Conservation (phyloP, 2,329 filamentous ascomycete species). For the Cladosporium sp. region DNA sequence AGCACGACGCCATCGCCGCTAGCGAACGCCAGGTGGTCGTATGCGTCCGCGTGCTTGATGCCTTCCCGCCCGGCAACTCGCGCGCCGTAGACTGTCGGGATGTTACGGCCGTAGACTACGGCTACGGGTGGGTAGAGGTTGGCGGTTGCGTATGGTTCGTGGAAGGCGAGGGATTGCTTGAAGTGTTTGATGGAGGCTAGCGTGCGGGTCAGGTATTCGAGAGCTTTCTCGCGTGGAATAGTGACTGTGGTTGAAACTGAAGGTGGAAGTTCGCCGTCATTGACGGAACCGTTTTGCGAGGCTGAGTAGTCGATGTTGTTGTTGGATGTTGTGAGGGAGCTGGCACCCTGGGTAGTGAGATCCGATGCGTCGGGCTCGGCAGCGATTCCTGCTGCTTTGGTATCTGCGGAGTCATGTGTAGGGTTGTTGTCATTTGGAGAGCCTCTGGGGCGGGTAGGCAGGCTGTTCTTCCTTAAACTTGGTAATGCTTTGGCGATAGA, state of each 20-base stretch:
- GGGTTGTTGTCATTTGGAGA: constrained; percentile 20
- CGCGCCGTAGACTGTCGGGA: constrained; percentile 81
- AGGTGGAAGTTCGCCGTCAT: constrained; percentile 23
- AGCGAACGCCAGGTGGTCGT: constrained; percentile 84
- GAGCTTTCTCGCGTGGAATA: constrained; percentile 56
- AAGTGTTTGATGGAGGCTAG: constrained; percentile 72
- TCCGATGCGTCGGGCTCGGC: constrained; percentile 33
- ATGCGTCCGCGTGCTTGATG: constrained; percentile 75
- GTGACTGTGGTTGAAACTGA: constrained; percentile 48
- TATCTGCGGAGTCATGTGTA: constrained; percentile 15
- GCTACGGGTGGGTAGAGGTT: constrained; percentile 82
- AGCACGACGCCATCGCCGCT: constrained; percentile 88
- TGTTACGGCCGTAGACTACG: constrained; percentile 82
- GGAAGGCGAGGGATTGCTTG: constrained; percentile 71
- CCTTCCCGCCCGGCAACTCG: constrained; percentile 71
- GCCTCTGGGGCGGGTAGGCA: constrained; percentile 23
- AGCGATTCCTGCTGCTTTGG: constrained; percentile 30
- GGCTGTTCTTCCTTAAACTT: constrained; percentile 34
- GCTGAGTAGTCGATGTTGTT: constrained; percentile 45
- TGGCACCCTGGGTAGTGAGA: constrained; percentile 36
- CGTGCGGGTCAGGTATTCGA: constrained; percentile 73
- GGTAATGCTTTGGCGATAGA: constrained; percentile 51
- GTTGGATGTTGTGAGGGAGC: constrained; percentile 37
- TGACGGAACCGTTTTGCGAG: constrained; percentile 27
- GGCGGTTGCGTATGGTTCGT: constrained; percentile 57